phyloP scores from a whole-genome alignment of 768 basidiomycete species.

The Suillus fuscotomentosus region DNA sequence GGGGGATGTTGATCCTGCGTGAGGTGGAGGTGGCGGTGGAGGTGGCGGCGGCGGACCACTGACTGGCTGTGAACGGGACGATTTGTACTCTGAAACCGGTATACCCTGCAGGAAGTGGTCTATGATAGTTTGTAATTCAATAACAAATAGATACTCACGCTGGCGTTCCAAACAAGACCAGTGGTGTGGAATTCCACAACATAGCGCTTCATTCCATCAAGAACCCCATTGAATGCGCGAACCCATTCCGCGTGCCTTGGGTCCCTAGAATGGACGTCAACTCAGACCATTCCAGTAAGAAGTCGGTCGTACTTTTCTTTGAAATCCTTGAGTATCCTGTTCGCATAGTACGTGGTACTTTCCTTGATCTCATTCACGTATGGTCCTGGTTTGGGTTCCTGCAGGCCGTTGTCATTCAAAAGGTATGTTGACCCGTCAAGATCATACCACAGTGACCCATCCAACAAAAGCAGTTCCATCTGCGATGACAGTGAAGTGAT shows the following conservation, averaged over 20 bases:
- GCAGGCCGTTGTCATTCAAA: not conserved
- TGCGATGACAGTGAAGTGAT: conserved; percentile 76
- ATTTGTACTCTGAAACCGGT: conserved; percentile 52
- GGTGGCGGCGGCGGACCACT: conserved; percentile 52
- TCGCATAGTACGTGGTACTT: conserved; percentile 82
- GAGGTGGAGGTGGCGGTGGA: conserved; percentile 44
- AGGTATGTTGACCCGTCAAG: not conserved
- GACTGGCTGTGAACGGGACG: conserved; percentile 31
- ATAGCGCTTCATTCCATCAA: conserved; percentile 83
- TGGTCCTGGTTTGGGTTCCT: conserved; percentile 78
- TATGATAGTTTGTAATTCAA: conserved; percentile 1
- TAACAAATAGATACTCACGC: conserved; percentile 41
- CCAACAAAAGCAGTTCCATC: conserved; percentile 81
- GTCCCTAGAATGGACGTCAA: conserved; percentile 53
- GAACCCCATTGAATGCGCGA: conserved; percentile 58
- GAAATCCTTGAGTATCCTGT: conserved; percentile 88
- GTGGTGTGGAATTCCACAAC: conserved; percentile 83
- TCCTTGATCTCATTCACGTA: conserved; percentile 85
- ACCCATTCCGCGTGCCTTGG: conserved; percentile 89
- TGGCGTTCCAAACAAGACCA: conserved; percentile 86
- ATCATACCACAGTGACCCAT: conserved; percentile 83
- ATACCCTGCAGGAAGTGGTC: conserved; percentile 44
- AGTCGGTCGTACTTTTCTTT: conserved; percentile 75
- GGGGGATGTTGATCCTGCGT: conserved; percentile 40
- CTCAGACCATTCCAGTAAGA: not conserved